Base-by-base conservation (phyloP, 768 basidiomycete species). In the Podaxis pistillaris region DNA sequence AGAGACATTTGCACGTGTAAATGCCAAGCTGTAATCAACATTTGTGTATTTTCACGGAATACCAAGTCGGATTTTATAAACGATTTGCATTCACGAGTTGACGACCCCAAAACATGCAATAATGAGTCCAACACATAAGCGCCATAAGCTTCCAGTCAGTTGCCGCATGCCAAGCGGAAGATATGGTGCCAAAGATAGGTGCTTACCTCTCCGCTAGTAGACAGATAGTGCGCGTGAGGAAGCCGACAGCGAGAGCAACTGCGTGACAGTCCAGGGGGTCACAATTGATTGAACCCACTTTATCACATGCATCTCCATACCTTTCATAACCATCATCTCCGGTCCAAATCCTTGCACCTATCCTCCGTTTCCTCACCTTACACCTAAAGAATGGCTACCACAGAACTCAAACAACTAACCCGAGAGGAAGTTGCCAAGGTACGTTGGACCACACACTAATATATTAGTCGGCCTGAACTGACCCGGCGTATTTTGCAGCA, bases 401-500 rank as follows among this genome's bases (percentile, higher is more conserved):
- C 65, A 49, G 64, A 69, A 57, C 60, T 68, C 36, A 71, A 64
- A 51, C 73, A 79, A 38, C 80, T 86, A 63, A 79, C 86, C 1
- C 79, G 83, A 60, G 88, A 90, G 59, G 88, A 93, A 65, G 90
- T 93, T n/a, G 81, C 82, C 51, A 83, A 88, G 79, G 90, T 89
- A 53, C 38, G 81, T 17, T 46, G 40, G 40, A n/a, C 11, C 13
- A 13, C 51, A 30, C 33, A 33, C 33, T 33, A 33, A 44, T 63
- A 26, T 28, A 22, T 8, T 40, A 49, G 7, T 56, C 6, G 8
- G 15, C 13, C 52, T 22, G 13, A 30, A 46, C 59, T 60, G 8
- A 60, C 51, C 51, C 28, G 26, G 64, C n/a, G 54, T 41, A 37
- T 60, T 37, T 19, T 52, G n/a, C 47, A 93, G 90, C 93, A 95